Evolutionary conservation across 345 rosid species (phyloP).

Genomic region (Corymbia maculata): DNA sequence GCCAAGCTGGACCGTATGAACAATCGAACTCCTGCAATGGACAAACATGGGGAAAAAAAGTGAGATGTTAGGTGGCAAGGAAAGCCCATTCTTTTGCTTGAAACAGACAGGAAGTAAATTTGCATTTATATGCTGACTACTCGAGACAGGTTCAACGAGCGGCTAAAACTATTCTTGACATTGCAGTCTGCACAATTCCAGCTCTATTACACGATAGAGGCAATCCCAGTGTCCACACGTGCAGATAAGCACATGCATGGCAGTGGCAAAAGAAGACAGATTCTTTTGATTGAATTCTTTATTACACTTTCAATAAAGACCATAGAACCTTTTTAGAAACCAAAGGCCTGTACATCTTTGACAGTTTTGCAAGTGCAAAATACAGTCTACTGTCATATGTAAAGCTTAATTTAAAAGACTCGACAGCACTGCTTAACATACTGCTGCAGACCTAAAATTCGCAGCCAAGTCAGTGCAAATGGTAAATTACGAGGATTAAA

Average conservation of each 20-base stretch:
- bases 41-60: background rate
- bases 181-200: background rate
- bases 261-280: background rate
- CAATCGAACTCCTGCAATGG: constrained; percentile 75
- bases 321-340: background rate
- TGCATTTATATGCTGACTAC: background rate
- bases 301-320: background rate
- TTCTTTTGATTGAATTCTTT: background rate
- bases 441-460: background rate
- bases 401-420: background rate
- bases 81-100: background rate
- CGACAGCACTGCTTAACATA: background rate
- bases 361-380: background rate
- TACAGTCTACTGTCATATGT: background rate
- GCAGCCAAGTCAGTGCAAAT: background rate
- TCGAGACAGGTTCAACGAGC: background rate
- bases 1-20: constrained; percentile 93
- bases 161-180: background rate
- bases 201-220: background rate
- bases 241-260: background rate
- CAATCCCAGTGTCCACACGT: background rate
- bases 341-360: background rate
- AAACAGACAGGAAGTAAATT: background rate
- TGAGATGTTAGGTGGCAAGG: background rate
- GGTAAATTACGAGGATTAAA: background rate